A percentile compares a stretch with the other conserved stretches of the same genome.
Conservation (phyloP, 2,329 filamentous ascomycete genomes). For the Drechslerella stenobrocha region DNA sequence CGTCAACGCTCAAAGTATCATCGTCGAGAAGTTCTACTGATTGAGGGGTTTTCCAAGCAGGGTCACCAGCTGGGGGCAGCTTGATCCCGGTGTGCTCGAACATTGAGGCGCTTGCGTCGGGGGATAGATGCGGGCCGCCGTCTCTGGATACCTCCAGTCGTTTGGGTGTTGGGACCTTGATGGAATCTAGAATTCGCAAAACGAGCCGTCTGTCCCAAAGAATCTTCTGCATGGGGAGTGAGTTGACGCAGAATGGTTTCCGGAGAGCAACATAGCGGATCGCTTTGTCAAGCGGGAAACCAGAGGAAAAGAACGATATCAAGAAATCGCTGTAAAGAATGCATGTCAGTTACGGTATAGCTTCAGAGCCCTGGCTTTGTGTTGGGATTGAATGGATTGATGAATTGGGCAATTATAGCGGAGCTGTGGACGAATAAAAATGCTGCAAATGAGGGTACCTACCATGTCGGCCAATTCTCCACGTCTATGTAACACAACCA, state of each 20-base stretch:
- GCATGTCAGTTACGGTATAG: slow-evolving; percentile 6
- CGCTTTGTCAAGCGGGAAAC: slow-evolving; percentile 94
- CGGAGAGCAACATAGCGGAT: slow-evolving; percentile 91
- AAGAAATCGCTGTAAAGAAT: slow-evolving; percentile 70
- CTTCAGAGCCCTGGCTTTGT: slow-evolving; percentile 11
- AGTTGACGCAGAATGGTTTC: slow-evolving; percentile 96
- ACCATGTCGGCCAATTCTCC: slow-evolving; percentile 93
- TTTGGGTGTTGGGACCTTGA: slow-evolving; percentile 84
- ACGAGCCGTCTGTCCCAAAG: slow-evolving; percentile 94
- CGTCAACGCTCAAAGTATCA: slow-evolving; percentile 86
- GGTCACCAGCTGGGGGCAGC: slow-evolving; percentile 57
- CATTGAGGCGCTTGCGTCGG: slow-evolving; percentile 78
- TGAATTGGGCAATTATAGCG: slow-evolving; percentile 26
- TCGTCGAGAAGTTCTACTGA: slow-evolving; percentile 85
- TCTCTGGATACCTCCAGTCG: slow-evolving; percentile 90
- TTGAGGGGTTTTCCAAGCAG: slow-evolving; percentile 59
- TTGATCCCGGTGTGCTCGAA: slow-evolving; percentile 76
- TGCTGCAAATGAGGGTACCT: slow-evolving; percentile 53
- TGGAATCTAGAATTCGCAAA: slow-evolving; percentile 80
- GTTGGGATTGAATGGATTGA: slow-evolving; percentile 51
- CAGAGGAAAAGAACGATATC: slow-evolving; percentile 97
- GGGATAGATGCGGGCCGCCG: slow-evolving; percentile 77
- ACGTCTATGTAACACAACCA: slow-evolving; percentile 62
- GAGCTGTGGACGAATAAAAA: slow-evolving; percentile 24
- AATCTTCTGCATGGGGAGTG: slow-evolving; percentile 94